Conservation (phyloP, 179 eudicot species). For the Silene coronaria region DNA sequence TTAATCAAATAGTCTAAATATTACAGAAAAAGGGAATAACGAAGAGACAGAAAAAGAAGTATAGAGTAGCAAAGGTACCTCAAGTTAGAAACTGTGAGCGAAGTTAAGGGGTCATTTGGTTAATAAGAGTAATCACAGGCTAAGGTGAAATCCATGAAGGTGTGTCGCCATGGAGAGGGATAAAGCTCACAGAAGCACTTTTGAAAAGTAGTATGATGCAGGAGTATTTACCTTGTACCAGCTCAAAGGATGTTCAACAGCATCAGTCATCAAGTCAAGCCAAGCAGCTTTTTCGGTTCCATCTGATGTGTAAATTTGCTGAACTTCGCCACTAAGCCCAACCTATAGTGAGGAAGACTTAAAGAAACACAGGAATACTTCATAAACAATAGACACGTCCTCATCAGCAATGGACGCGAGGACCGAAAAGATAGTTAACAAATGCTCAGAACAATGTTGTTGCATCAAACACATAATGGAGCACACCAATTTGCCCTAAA, state of each 20-base stretch:
- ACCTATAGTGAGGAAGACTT: slow-evolving; percentile 37
- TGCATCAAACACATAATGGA: background rate
- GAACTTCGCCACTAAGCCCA: slow-evolving; percentile 82
- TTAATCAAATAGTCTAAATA: background rate
- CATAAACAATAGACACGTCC: slow-evolving; percentile 3
- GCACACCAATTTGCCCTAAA: background rate
- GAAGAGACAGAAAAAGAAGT: too few relatives aligned
- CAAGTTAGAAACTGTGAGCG: too few relatives aligned
- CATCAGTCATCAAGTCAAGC: slow-evolving; percentile 48
- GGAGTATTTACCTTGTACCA: slow-evolving; percentile 79
- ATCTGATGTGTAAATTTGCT: slow-evolving; percentile 44
- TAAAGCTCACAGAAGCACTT: background rate
- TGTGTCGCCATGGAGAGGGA: background rate
- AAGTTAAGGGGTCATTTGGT: too few relatives aligned
- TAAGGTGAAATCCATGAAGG: background rate
- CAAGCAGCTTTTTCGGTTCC: slow-evolving; percentile 48
- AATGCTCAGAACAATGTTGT: background rate
- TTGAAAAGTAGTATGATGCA: background rate
- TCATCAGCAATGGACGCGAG: background rate
- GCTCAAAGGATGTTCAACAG: slow-evolving; percentile 43
- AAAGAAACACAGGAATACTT: background rate
- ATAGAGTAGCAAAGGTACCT: too few relatives aligned
- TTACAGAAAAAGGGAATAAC: too few relatives aligned
- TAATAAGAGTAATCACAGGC: too few relatives aligned
- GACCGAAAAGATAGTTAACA: background rate